Percentiles rank a stretch among this genome's conserved stretches.
Evolutionary conservation across 305 asterid genomes (phyloP).

Genomic region (Ajuga reptans): DNA sequence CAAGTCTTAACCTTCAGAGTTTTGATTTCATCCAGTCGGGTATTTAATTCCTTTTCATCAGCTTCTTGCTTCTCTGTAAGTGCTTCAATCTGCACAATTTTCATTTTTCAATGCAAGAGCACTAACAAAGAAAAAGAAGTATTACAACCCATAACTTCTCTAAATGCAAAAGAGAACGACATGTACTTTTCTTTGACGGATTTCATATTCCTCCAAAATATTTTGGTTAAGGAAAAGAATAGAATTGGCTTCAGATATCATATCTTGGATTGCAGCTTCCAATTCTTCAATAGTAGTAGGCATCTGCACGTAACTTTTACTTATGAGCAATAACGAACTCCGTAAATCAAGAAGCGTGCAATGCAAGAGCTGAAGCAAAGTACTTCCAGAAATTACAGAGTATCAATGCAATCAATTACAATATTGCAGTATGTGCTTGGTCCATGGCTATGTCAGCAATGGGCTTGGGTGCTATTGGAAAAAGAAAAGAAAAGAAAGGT

Average conservation of each 20-base stretch:
- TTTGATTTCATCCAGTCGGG: conserved; percentile 48
- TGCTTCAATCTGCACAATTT: conserved; percentile 57
- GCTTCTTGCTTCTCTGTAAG: conserved; percentile 52
- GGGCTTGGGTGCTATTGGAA: too few species aligned
- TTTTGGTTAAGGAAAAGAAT: conserved; percentile 82
- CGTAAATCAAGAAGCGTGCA: conserved; percentile 19
- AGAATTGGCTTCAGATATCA: conserved; percentile 74
- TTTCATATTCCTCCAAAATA: conserved; percentile 87
- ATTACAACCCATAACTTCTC: background rate
- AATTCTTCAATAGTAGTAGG: conserved; percentile 86
- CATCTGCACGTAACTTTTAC: conserved; percentile 54
- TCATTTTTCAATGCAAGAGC: conserved; percentile 20
- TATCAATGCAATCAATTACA: background rate
- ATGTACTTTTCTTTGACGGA: conserved; percentile 66
- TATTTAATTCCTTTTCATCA: conserved; percentile 51
- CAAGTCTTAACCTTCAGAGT: conserved; percentile 55
- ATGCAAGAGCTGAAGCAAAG: conserved; percentile 14
- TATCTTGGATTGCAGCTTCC: conserved; percentile 82
- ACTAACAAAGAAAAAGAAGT: background rate
- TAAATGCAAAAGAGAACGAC: conserved; percentile 4
- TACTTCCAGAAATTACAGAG: background rate
- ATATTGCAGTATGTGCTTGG: background rate
- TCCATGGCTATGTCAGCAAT: too few species aligned
- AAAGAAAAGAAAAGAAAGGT: background rate
- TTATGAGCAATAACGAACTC: conserved; percentile 16